These are phyloP conservation scores for Coprinopsis strossmayeri DNA, from an alignment of 768 basidiomycete genomes.

Conservation along the genomic window DNA sequence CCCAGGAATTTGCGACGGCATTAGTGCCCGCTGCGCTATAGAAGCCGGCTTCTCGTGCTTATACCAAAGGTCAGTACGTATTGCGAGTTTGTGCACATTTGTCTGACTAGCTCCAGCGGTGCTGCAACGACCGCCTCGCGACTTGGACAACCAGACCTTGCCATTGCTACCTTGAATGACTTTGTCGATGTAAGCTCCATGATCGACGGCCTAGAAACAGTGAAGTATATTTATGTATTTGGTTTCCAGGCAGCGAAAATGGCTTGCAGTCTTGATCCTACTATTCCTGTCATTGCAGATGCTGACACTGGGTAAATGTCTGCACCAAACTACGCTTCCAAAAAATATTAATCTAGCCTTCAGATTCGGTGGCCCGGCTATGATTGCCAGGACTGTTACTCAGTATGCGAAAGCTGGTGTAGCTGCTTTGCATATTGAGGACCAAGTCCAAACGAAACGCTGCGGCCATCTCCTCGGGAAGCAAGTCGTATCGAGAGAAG, in stretches of 20 bases:
- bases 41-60: constrained; percentile 75
- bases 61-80: constrained; percentile 55
- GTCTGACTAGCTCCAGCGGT: constrained; percentile 33
- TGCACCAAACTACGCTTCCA: background rate
- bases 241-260: constrained; percentile 67
- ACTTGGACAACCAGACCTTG: constrained; percentile 69
- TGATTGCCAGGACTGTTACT: constrained; percentile 67
- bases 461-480: constrained; percentile 79
- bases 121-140: constrained; percentile 78
- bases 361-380: constrained; percentile 68
- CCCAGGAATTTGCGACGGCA: constrained; percentile 77
- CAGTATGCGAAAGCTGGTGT: constrained; percentile 66
- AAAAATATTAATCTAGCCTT: too few species aligned
- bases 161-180: constrained; percentile 73
- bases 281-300: constrained; percentile 69
- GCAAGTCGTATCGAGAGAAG: constrained; percentile 75
- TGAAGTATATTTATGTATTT: too few species aligned
- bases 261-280: constrained; percentile 60
- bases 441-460: constrained; percentile 78
- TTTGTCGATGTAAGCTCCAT: constrained; percentile 59
- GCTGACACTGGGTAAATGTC: constrained; percentile 65
- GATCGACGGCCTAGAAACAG: too few species aligned
- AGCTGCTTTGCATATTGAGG: constrained; percentile 74
- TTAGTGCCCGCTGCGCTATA: constrained; percentile 72
- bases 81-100: background rate